Conservation (phyloP, 495 filamentous ascomycete genomes). For the Xylaria scruposa region DNA sequence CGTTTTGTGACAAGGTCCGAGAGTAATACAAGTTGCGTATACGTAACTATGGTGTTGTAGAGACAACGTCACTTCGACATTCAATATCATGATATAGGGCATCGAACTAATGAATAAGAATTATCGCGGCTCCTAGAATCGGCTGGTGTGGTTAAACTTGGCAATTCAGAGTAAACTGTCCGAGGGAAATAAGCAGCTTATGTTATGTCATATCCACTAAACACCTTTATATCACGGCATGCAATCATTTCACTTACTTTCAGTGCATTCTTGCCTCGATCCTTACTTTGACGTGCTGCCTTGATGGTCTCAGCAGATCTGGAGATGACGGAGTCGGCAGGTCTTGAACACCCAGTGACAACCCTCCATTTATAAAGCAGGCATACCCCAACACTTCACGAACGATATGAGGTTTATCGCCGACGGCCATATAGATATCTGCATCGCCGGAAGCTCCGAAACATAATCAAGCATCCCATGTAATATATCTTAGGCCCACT, state of each 20-base stretch:
- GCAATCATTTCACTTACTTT: not conserved
- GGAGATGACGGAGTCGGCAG: not conserved
- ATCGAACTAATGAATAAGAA: not conserved
- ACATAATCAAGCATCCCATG: not conserved
- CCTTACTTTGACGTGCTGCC: not conserved
- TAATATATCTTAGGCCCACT: conserved; percentile 2
- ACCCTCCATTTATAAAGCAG: not conserved
- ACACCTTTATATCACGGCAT: not conserved
- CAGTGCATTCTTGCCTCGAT: not conserved
- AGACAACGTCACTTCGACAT: not conserved
- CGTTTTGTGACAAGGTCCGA: too few species aligned
- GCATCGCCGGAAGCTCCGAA: not conserved
- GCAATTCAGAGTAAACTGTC: not conserved
- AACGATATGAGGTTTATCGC: not conserved
- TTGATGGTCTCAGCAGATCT: not conserved
- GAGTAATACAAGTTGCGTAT: too few species aligned
- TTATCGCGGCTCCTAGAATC: not conserved
- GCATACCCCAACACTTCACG: not conserved
- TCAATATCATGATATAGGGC: not conserved
- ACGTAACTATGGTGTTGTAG: not conserved
- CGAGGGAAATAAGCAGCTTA: not conserved
- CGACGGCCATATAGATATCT: not conserved
- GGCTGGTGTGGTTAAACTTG: not conserved
- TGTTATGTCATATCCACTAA: not conserved
- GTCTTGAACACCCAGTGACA: not conserved